Percentiles rank a stretch among this genome's conserved stretches.
phyloP scores from a whole-genome alignment of 164 flowering plant species.

The Cinnamomum chago region DNA sequence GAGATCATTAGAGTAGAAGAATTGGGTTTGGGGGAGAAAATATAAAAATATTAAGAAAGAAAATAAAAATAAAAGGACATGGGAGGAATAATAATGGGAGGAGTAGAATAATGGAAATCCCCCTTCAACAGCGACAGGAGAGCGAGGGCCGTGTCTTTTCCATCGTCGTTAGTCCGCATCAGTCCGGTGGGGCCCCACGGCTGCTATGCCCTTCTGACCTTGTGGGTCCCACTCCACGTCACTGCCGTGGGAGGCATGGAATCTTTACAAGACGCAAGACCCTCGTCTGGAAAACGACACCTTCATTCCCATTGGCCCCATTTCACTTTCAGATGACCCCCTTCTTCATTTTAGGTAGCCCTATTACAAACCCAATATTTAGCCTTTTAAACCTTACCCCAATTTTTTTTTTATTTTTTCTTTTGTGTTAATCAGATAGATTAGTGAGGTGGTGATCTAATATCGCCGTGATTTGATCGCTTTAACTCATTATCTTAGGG shows the following conservation, averaged over 20 bases:
- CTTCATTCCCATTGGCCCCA: neutral
- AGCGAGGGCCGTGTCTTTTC: neutral
- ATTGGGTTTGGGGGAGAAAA: neutral
- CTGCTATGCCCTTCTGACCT: neutral
- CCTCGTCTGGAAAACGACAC: constrained; percentile 2
- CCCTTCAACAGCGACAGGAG: constrained; percentile 1
- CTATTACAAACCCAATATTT: too few species aligned
- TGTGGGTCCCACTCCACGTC: constrained; percentile 4
- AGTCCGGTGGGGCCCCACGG: constrained; percentile 2
- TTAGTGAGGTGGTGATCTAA: too few species aligned
- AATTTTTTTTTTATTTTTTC: too few species aligned
- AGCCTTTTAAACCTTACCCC: too few species aligned
- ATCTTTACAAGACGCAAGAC: constrained; percentile 7
- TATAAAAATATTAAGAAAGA: too few species aligned
- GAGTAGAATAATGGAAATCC: neutral
- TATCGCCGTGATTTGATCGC: too few species aligned
- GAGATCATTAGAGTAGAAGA: neutral
- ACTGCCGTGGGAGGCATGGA: constrained; percentile 7
- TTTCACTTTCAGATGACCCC: neutral
- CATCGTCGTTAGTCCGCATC: constrained; percentile 4
- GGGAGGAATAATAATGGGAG: neutral
- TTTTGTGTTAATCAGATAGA: too few species aligned
- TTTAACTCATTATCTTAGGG: too few species aligned
- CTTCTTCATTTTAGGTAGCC: neutral
- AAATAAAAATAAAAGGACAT: neutral